Conservation (phyloP, 768 basidiomycete genomes). For the Kwoniella heveanensis region DNA sequence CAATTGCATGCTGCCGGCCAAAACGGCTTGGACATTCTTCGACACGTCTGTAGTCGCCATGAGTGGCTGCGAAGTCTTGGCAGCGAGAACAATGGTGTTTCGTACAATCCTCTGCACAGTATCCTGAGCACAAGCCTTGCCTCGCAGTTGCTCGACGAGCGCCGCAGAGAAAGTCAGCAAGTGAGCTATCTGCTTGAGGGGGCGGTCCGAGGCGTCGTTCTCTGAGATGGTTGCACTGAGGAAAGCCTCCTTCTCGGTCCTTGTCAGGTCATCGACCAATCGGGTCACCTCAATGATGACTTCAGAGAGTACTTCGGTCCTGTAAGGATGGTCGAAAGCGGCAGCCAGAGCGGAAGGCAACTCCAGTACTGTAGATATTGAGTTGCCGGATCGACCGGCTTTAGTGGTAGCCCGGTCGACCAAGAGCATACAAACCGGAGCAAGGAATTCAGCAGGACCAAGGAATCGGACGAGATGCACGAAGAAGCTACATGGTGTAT, state of each 20-base stretch:
- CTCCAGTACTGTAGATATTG: slow-evolving; percentile 65
- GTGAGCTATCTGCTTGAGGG: slow-evolving; percentile 65
- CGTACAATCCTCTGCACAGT: slow-evolving; percentile 31
- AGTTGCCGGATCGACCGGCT: slow-evolving; percentile 62
- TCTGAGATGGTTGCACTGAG: slow-evolving; percentile 59
- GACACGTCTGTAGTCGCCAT: slow-evolving; percentile 17
- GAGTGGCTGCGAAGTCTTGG: slow-evolving; percentile 12
- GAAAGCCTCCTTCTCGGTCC: slow-evolving; percentile 56
- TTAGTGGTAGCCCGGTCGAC: slow-evolving; percentile 75
- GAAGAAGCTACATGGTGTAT: slow-evolving; percentile 68
- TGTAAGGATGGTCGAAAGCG: slow-evolving; percentile 39
- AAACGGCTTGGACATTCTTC: slow-evolving; percentile 47
- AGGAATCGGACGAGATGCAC: slow-evolving; percentile 80
- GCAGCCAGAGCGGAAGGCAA: slow-evolving; percentile 66
- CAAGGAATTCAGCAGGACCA: slow-evolving; percentile 75
- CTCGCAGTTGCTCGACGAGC: slow-evolving; percentile 52
- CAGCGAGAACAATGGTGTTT: slow-evolving; percentile 32
- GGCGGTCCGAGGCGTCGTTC: slow-evolving; percentile 27
- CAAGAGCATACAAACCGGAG: slow-evolving; percentile 79
- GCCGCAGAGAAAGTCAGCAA: slow-evolving; percentile 63
- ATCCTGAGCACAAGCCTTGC: slow-evolving; percentile 38
- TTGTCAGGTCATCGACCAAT: slow-evolving; percentile 57
- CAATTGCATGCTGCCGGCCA: slow-evolving; percentile 64
- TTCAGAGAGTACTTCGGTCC: slow-evolving; percentile 62
- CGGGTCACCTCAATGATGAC: slow-evolving; percentile 69